These are phyloP conservation scores for Salix suchowensis DNA, from an alignment of 345 rosid species.

Conservation along the genomic window DNA sequence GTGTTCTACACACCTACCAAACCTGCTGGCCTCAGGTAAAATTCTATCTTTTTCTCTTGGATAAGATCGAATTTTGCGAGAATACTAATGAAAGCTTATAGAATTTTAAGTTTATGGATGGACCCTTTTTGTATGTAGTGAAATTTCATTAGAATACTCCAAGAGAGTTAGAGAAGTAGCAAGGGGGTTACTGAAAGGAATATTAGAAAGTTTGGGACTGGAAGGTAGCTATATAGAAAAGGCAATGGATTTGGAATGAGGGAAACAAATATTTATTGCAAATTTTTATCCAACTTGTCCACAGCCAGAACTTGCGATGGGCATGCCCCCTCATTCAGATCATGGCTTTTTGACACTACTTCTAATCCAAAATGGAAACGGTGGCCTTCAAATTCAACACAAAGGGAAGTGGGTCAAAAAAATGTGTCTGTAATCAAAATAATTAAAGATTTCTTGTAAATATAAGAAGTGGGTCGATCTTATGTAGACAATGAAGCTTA, in stretches of 20 bases:
- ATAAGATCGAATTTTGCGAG: too few species aligned
- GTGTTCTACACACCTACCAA: slow-evolving; percentile 38
- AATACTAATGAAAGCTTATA: too few species aligned
- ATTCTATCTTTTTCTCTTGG: too few species aligned
- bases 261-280: slow-evolving; percentile 26
- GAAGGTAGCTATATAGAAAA: slow-evolving; percentile 28
- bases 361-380: slow-evolving; percentile 35
- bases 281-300: slow-evolving; percentile 57
- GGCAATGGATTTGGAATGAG: slow-evolving; percentile 24
- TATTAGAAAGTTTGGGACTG: slow-evolving; percentile 50
- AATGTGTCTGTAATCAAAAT: too few species aligned
- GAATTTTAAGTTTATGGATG: too few species aligned
- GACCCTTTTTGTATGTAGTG: slow-evolving; percentile 16
- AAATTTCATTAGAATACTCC: slow-evolving; percentile 28
- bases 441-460: too few species aligned
- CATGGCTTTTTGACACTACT: slow-evolving; percentile 51
- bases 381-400: slow-evolving; percentile 48
- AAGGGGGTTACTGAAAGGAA: slow-evolving; percentile 33
- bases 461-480: too few species aligned
- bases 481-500: too few species aligned
- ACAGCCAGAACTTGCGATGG: slow-evolving; percentile 54
- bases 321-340: slow-evolving; percentile 53
- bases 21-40: slow-evolving; percentile 46
- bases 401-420: slow-evolving; percentile 42
- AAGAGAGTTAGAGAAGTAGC: slow-evolving; percentile 28